Evolutionary conservation across 345 rosid genomes (phyloP), one percentile per base, ranked within the genome.

Genomic region (Physaria fendleri): DNA sequence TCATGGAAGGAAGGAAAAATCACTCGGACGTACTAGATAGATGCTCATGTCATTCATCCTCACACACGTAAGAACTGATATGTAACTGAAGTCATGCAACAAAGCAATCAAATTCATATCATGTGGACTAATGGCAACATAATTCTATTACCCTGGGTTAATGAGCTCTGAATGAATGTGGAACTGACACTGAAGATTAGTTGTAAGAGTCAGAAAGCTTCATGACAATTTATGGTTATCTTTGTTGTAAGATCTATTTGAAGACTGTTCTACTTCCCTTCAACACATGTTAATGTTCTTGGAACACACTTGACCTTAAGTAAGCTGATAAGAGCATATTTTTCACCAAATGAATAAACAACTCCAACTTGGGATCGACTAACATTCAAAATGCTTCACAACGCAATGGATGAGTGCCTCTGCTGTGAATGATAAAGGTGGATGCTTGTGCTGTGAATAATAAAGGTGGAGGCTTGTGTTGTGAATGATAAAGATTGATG

Each of bases 361-460:
- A 22, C 15, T 62, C 12, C 14, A 29, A 50, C 20, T 8, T 59
- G 27, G 44, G 51, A 34, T 57, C 40, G 14, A 65, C 24, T 45
- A 9, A 24, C 15, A 65, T 37, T 37, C 56, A 35, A 33, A 46
- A 46, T 46, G 57, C 48, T 65, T 55, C 39, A 33, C 29, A 35
- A 55, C 8, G 9, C 20, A 27, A 27, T 45, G 57, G 63, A 14
- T 47, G 39, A 18, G 39, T 54, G 55, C 30, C 21, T 43, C 54
- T 42, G 60, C n/a, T 54, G 62, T 39, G 25, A 24, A 24, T 35
- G 50, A 33, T 18, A 41, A 41, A 40, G n/a, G 22, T 40, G 4
- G 9, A 43, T 42, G 47, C 27, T 42, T 42, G 47, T 20, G 47
- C 11, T 42, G 25, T 20, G 25, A 42, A 42, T 38, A 8, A 13